Evolutionary conservation across 2,329 filamentous ascomycete genomes (phyloP), one percentile per base, ranked within the genome.

Genomic region (Leptographium lundbergii): DNA sequence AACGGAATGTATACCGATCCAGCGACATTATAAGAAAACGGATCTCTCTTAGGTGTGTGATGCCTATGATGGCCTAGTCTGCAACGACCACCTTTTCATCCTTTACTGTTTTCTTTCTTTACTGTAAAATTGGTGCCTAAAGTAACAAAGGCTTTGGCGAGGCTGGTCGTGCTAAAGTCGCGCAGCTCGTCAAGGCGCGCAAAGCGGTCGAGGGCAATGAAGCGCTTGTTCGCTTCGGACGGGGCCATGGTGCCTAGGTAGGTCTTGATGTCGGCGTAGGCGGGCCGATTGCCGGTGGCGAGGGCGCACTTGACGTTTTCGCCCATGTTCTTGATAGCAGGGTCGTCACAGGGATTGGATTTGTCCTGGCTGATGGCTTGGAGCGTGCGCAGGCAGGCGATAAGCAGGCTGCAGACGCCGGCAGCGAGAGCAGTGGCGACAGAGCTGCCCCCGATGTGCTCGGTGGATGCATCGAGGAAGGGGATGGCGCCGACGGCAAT

Each of bases 321-420:
- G 11, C 36, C 36, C 36, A 42, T 42, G 36, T 42, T 42, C 36
- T 19, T 42, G 36, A 13, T 42, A 42, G 36, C 11, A 9, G 36
- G 36, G 11, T 42, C 36, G 11, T 42, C 36, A 19, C 36, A 19
- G 27, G 27, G 27, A 4, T 29, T 29, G 27, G 27, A 29, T 42
- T 13, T 42, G 36, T 42, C 36, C 36, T 42, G 36, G 36, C 36
- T 42, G 36, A 42, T 42, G 3, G 36, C 36, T 42, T 42, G 36
- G 36, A 42, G 36, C 11, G 36, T 42, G 36, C 36, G 36, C 36
- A 42, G 56, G 54, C 60, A 70, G 62, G 64, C 71, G 54, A 64
- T 54, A 52, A 61, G 56, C 6, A 64, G 64, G n/a, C 54, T 68
- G 45, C 66, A 63, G 22, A 63, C 60, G 17, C 63, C 67, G 54